phyloP scores from a whole-genome alignment of 2,329 filamentous ascomycete species.

The Periconia sp. region DNA sequence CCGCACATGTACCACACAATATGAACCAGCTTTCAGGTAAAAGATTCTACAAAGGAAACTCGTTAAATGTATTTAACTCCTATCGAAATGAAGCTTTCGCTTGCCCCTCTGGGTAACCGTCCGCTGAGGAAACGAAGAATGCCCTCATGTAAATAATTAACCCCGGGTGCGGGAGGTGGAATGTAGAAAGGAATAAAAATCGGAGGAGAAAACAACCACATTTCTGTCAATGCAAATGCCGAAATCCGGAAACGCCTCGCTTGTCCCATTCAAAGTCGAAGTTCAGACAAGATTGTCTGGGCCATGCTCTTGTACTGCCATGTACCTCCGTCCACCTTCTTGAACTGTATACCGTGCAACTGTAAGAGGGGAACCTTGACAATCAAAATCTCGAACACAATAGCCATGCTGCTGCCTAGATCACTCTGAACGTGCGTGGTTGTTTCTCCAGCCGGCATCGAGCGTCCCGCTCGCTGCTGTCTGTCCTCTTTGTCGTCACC shows the following conservation, averaged over 20 bases:
- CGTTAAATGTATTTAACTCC: conserved; percentile 15
- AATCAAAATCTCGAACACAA: conserved; percentile 94
- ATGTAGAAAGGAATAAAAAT: conserved; percentile 7
- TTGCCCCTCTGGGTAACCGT: neutral
- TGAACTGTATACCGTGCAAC: conserved; percentile 96
- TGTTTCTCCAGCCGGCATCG: conserved; percentile 73
- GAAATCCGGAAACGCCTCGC: conserved; percentile 14
- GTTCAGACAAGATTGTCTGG: conserved; percentile 85
- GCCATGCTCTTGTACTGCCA: conserved; percentile 99
- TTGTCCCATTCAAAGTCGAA: conserved; percentile 63
- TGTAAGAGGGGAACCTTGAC: conserved; percentile 95
- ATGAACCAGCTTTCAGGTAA: too few relatives aligned
- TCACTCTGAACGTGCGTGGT: conserved; percentile 91
- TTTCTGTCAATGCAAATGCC: neutral
- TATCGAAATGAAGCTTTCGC: conserved; percentile 5
- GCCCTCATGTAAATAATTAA: neutral
- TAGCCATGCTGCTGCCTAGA: conserved; percentile 76
- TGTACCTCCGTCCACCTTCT: conserved; percentile 90
- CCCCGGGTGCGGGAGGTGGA: conserved; percentile 1
- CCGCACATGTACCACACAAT: too few relatives aligned
- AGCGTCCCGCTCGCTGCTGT: conserved; percentile 22
- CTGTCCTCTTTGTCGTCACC: conserved; percentile 57
- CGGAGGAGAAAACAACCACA: neutral
- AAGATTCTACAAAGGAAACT: conserved; percentile 40
- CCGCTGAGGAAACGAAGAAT: neutral